Base-by-base conservation (phyloP, 1,284 basidiomycete species). In the Malassezia caprae region DNA sequence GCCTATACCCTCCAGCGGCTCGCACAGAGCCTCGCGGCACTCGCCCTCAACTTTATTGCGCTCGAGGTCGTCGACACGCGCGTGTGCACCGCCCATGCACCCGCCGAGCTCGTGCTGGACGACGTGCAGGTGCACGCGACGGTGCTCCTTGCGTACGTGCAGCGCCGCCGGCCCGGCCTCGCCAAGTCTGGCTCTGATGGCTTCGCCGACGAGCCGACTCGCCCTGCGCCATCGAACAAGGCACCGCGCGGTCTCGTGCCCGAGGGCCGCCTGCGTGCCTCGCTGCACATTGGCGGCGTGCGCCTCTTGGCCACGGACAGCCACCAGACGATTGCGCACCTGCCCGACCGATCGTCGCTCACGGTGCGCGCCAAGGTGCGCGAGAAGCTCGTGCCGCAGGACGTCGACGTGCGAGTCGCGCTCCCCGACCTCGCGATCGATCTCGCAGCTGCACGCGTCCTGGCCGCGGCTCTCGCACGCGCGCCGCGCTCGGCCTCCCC, bases 61-160 rank as follows among this genome's bases (percentile, higher is more conserved):
- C 43, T 73, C 49, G 62, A 72, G 26, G 48, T 73, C 10, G 61
- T 62, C 27, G 56, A 64, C 17, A 50, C 66, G 39, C 62, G 64
- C 39, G 39, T 72, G 21, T 61, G 59, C 31, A 30, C 65, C 4
- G 48, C 63, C 19, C 67, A 67, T 32, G 59, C 57, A 3, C 65
- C 65, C 30, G 42, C 64, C 4, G 63, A 62, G 1, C 40, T 43
- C 17, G 13, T 8, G n/a, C 2, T 51, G 7, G 48, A 40, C 8
- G 21, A 30, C 27, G 19, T 48, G 21, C 6, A 8, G 27, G 37
- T 47, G 23, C 44, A 44, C 19, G 55, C 48, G 15, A 8, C 37
- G 4, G 43, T 35, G 13, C 13, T 30, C 3, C 44, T 57, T 53
- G 5, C 61, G 59, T 10, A 60, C 69, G 58, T n/a, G 34, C 59